phyloP scores from a whole-genome alignment of 495 filamentous ascomycete species.

The Aspergillus mulundensis region DNA sequence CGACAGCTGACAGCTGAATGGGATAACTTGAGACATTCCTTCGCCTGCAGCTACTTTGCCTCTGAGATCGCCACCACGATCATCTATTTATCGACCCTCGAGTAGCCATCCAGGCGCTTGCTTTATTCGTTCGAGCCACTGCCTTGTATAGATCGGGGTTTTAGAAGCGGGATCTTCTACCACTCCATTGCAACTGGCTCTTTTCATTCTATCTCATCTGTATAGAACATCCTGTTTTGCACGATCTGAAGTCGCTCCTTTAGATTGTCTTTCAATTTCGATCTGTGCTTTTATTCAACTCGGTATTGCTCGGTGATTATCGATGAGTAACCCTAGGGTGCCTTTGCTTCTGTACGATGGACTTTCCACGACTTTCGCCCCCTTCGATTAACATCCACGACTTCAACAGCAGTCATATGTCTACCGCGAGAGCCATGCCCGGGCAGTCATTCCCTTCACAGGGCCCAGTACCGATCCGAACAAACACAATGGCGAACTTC shows the following conservation, averaged over 20 bases:
- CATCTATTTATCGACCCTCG: not conserved
- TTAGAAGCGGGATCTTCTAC: slow-evolving; percentile 23
- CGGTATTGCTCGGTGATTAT: slow-evolving; percentile 6
- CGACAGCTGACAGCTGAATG: slow-evolving; percentile 1
- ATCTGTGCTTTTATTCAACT: not conserved
- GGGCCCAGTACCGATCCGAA: slow-evolving; percentile 55
- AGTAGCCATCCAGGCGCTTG: not conserved
- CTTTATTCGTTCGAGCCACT: not conserved
- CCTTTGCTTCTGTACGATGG: slow-evolving; percentile 44
- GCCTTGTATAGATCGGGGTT: not conserved
- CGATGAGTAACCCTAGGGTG: slow-evolving; percentile 15
- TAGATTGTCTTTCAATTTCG: not conserved
- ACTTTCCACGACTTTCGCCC: slow-evolving; percentile 50
- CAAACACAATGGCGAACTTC: slow-evolving; percentile 40
- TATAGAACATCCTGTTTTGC: not conserved
- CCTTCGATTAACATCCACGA: slow-evolving; percentile 54
- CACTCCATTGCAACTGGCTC: not conserved
- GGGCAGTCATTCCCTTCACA: slow-evolving; percentile 34
- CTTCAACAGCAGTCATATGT: slow-evolving; percentile 33
- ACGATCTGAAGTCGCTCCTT: slow-evolving; percentile 1
- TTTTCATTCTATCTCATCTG: slow-evolving; percentile 1
- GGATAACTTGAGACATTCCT: not conserved
- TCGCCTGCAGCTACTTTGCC: not conserved
- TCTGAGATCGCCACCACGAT: not conserved
- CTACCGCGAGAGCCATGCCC: slow-evolving; percentile 25